These are phyloP conservation scores for Pseudogymnoascus verrucosus DNA, from an alignment of 2,329 filamentous ascomycete genomes.

Conservation along the genomic window DNA sequence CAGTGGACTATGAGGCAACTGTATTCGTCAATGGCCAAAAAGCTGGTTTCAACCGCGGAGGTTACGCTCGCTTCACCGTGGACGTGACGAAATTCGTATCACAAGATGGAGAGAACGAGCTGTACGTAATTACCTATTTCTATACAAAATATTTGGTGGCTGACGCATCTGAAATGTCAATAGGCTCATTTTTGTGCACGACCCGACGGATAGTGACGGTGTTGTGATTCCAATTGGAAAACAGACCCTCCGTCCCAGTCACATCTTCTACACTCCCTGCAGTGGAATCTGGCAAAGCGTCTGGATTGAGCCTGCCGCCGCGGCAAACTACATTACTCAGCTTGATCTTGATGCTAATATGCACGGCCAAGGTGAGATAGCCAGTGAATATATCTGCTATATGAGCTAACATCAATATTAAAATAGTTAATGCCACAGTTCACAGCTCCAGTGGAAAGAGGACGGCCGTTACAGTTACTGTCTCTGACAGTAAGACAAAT, in stretches of 20 bases:
- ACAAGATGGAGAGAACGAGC: conserved; percentile 41
- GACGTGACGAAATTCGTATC: conserved; percentile 42
- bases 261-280: conserved; percentile 66
- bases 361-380: conserved; percentile 40
- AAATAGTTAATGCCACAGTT: conserved; percentile 47
- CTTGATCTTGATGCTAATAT: conserved; percentile 38
- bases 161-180: background rate
- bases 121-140: conserved; percentile 33
- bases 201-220: conserved; percentile 52
- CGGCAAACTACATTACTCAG: conserved; percentile 40
- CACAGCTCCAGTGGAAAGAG: conserved; percentile 35
- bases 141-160: background rate
- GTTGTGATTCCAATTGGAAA: conserved; percentile 59
- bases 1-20: conserved; percentile 43
- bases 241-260: conserved; percentile 46
- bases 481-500: conserved; percentile 5
- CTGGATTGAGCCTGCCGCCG: conserved; percentile 55
- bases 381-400: background rate
- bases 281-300: conserved; percentile 69
- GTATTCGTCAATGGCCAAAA: conserved; percentile 50
- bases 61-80: conserved; percentile 53
- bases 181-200: conserved; percentile 56
- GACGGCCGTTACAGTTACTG: conserved; percentile 17
- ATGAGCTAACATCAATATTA: background rate
- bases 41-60: conserved; percentile 47